A percentile compares a stretch with the other conserved stretches of the same genome.
Conservation (phyloP, 371 early-diverging fungal genomes). For the Mucor racemosus region DNA sequence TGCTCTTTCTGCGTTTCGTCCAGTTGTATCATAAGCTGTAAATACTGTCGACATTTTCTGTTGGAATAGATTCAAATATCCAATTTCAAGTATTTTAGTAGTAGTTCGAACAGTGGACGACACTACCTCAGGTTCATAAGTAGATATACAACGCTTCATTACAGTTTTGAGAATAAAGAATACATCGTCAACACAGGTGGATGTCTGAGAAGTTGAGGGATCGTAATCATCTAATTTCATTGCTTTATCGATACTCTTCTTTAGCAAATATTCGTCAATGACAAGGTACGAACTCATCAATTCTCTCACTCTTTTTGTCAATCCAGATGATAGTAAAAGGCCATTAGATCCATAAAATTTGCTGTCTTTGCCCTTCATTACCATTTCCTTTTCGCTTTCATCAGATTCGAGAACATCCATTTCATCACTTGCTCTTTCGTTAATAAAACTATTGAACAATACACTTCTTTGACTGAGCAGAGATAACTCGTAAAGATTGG, state of each 20-base stretch:
- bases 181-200: conserved; percentile 91
- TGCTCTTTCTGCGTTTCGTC: conserved; percentile 32
- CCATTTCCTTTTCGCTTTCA: conserved; percentile 41
- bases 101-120: conserved; percentile 66
- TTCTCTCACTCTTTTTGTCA: conserved; percentile 66
- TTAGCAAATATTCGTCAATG: conserved; percentile 77
- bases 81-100: conserved; percentile 66
- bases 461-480: conserved; percentile 77
- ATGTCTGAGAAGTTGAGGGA: conserved; percentile 65
- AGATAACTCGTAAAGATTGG: conserved; percentile 77
- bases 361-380: conserved; percentile 52
- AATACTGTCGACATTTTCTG: conserved; percentile 64
- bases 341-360: conserved; percentile 56
- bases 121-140: conserved; percentile 70
- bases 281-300: conserved; percentile 73
- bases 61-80: conserved; percentile 68
- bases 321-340: conserved; percentile 53
- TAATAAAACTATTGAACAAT: conserved; percentile 80
- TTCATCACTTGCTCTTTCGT: conserved; percentile 56
- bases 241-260: conserved; percentile 76
- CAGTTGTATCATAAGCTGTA: conserved; percentile 48
- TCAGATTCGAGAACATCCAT: conserved; percentile 38
- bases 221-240: conserved; percentile 65
- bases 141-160: conserved; percentile 72
- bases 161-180: conserved; percentile 89